Percentiles rank a stretch among this genome's conserved stretches.
phyloP scores from a whole-genome alignment of 75 land plant species.

The Ceratopteris richardii region DNA sequence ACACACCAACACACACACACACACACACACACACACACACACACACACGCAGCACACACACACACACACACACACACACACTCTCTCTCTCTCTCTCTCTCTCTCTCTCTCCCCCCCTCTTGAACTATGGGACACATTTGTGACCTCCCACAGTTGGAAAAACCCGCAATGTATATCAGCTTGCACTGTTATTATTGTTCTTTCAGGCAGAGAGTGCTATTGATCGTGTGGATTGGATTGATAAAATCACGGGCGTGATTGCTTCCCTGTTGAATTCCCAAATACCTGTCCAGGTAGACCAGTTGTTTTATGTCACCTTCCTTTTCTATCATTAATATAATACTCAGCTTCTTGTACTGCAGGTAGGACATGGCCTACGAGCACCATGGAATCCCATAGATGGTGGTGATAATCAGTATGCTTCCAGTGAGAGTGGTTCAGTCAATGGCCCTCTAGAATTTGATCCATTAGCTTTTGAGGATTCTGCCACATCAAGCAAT shows the following conservation, averaged over 20 bases:
- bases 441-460: slow-evolving; percentile 59
- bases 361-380: slow-evolving; percentile 22
- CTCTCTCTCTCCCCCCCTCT: too few relatives aligned
- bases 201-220: slow-evolving; percentile 73
- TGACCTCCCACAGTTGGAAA: not conserved
- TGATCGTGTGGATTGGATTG: slow-evolving; percentile 81
- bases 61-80: too few relatives aligned
- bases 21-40: too few relatives aligned
- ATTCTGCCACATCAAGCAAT: slow-evolving; percentile 40
- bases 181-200: not conserved
- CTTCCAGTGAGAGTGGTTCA: slow-evolving; percentile 79
- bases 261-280: slow-evolving; percentile 71
- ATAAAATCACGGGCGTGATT: slow-evolving; percentile 71
- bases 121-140: too few relatives aligned
- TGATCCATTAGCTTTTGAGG: slow-evolving; percentile 55
- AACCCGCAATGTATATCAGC: not conserved
- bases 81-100: too few relatives aligned
- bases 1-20: too few relatives aligned
- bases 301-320: not conserved
- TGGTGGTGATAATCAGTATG: slow-evolving; percentile 45
- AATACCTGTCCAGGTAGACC: slow-evolving; percentile 57
- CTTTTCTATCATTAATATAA: too few relatives aligned
- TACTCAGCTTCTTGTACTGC: not conserved
- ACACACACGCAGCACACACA: too few relatives aligned
- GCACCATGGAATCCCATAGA: slow-evolving; percentile 49